Conservation (phyloP, 2,329 filamentous ascomycete genomes). For the Paraphaeosphaeria sporulosa region DNA sequence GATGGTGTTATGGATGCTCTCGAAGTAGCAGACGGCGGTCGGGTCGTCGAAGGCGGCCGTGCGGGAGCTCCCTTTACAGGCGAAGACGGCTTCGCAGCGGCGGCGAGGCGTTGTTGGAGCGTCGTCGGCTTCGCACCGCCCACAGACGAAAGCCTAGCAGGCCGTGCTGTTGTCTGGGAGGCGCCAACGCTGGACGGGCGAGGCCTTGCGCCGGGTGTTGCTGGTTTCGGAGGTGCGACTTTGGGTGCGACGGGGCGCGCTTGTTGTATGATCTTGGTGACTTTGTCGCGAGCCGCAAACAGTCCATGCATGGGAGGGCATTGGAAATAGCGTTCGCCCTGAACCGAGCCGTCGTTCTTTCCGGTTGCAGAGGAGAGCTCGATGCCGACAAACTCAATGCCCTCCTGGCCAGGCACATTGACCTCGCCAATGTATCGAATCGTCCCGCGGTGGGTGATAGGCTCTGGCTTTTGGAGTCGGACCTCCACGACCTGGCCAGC, state of each 20-base stretch:
- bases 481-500: constrained; percentile 79
- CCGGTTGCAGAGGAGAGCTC: constrained; percentile 82
- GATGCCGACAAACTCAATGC: constrained; percentile 83
- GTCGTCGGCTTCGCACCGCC: constrained; percentile 15
- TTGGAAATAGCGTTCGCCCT: constrained; percentile 86
- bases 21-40: neutral
- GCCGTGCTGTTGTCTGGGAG: constrained; percentile 23
- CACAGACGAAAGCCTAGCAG: constrained; percentile 8
- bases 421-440: constrained; percentile 81
- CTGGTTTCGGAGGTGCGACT: constrained; percentile 21
- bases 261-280: constrained; percentile 59
- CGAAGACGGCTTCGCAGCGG: constrained; percentile 13
- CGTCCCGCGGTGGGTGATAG: constrained; percentile 74
- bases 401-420: constrained; percentile 73
- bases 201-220: constrained; percentile 25
- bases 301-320: constrained; percentile 77
- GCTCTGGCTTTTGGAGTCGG: constrained; percentile 12
- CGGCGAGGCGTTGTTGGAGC: constrained; percentile 1
- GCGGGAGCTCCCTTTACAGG: neutral
- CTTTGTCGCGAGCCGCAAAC: constrained; percentile 79
- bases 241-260: constrained; percentile 16
- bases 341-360: constrained; percentile 92
- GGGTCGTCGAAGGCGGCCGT: neutral
- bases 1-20: constrained; percentile 6
- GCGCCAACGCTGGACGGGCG: constrained; percentile 35